Evolutionary conservation across 805 yeast genomes (phyloP), one percentile per base, ranked within the genome.

Genomic region (Candida pseudoglaebosa): DNA sequence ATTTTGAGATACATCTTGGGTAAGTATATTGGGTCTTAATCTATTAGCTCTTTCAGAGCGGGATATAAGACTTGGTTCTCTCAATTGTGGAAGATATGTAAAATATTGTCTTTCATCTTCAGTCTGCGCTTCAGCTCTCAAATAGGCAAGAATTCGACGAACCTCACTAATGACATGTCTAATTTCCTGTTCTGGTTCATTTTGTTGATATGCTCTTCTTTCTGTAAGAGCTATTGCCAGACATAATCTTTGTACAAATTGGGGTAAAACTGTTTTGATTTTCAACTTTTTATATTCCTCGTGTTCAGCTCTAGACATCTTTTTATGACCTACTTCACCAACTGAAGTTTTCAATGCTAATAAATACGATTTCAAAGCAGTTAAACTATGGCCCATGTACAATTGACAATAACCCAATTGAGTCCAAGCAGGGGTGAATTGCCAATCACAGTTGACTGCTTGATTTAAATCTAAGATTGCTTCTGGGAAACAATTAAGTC

Each of bases 321-420:
- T 37, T 9, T 45, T 46, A 1, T 70, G 70, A 34, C 52, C 44
- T 1, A 65, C 46, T 21, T 56, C 61, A 1, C 72, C 72, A 1
- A 51, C 48, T 13, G 51, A 32, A 4, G 60, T 40, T 33, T 53
- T 53, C 15, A 67, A 49, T 1, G 71, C 62, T 19, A 51, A 49
- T 10, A 57, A 48, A 45, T 66, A 66, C 42, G 67, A 59, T 35
- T 52, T 48, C 32, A 67, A 48, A 2, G 70, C 60, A 7, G 57
- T 34, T 18, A 65, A 43, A 33, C 65, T 57, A 26, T 48, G 47
- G 3, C 71, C 71, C 65, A 66, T 57, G 46, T 64, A 66, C 26
- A 67, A 48, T 32, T 66, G 69, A 45, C 70, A 66, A 50, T 65
- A 67, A 3, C 70, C 71, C 42, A 67, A 51, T 48, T 67, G 73